These are phyloP conservation scores for Dioscorea alata DNA, from an alignment of 106 monocot species.

Conservation along the genomic window DNA sequence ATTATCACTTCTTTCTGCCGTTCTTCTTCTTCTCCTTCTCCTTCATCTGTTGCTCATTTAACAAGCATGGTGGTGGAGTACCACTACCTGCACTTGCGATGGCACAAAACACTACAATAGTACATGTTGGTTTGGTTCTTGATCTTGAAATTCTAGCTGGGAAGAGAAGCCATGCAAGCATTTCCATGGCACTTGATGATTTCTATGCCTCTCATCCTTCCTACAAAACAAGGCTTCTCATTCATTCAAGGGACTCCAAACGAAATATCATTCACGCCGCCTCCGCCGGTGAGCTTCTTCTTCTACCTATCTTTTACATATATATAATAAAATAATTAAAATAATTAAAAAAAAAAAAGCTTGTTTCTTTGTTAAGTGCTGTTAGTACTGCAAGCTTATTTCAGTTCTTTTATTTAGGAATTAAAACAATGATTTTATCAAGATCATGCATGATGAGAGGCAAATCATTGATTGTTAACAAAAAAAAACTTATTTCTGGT, in stretches of 20 bases:
- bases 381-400: no score
- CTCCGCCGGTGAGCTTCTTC: slow-evolving; percentile 8
- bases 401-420: no score
- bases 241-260: slow-evolving; percentile 17
- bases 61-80: neutral
- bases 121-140: slow-evolving; percentile 24
- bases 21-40: neutral
- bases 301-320: neutral
- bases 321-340: neutral
- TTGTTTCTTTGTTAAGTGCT: no score
- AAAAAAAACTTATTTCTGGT: no score
- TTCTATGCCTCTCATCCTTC: slow-evolving; percentile 19
- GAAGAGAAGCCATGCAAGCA: slow-evolving; percentile 11
- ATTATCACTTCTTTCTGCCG: neutral
- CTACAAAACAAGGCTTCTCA: slow-evolving; percentile 14
- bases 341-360: no score
- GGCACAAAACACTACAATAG: neutral
- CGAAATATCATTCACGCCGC: slow-evolving; percentile 8
- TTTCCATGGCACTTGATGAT: slow-evolving; percentile 28
- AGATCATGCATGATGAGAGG: no score
- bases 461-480: no score
- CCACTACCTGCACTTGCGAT: neutral
- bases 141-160: slow-evolving; percentile 5
- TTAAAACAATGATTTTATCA: no score
- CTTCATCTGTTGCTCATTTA: neutral